Evolutionary conservation across 371 early-diverging fungal genomes (phyloP).

Genomic region (Dinochytrium kinnereticum): DNA sequence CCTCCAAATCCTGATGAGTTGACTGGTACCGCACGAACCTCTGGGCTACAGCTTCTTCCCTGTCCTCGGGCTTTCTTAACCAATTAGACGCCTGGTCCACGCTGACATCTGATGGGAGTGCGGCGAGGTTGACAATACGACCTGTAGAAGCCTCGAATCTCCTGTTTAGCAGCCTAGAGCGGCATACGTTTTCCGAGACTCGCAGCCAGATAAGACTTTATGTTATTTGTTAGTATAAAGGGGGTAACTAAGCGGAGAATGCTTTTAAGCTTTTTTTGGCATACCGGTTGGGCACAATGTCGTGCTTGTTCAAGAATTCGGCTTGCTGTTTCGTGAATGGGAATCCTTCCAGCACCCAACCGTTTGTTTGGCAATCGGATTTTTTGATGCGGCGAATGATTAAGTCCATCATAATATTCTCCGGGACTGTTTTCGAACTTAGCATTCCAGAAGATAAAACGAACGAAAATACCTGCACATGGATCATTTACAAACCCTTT

Average conservation of each 20-base stretch:
- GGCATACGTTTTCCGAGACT: constrained; percentile 35
- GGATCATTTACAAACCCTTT: constrained; percentile 36
- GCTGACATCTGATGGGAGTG: constrained; percentile 14
- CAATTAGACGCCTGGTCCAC: not conserved
- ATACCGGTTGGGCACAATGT: constrained; percentile 53
- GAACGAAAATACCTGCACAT: constrained; percentile 38
- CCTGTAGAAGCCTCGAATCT: constrained; percentile 44
- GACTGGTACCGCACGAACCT: constrained; percentile 2
- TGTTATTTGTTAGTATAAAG: constrained; percentile 1
- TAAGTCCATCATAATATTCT: constrained; percentile 41
- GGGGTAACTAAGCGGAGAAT: no score
- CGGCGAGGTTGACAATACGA: constrained; percentile 24
- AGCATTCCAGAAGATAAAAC: not conserved
- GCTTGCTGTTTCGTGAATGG: constrained; percentile 45
- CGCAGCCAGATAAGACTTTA: constrained; percentile 49
- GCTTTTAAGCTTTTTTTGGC: no score
- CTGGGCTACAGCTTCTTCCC: constrained; percentile 9
- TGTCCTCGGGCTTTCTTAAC: constrained; percentile 24
- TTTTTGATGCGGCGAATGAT: constrained; percentile 42
- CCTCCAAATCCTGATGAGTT: constrained; percentile 20
- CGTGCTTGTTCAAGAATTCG: constrained; percentile 34
- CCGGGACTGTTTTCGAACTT: constrained; percentile 37
- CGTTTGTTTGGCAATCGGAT: constrained; percentile 48
- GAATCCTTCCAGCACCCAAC: constrained; percentile 58
- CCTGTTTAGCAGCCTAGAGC: constrained; percentile 34